Percentiles rank a stretch among this genome's conserved stretches.
These are phyloP conservation scores for Cyathus striatus DNA, from an alignment of 768 basidiomycete species.

Conservation along the genomic window DNA sequence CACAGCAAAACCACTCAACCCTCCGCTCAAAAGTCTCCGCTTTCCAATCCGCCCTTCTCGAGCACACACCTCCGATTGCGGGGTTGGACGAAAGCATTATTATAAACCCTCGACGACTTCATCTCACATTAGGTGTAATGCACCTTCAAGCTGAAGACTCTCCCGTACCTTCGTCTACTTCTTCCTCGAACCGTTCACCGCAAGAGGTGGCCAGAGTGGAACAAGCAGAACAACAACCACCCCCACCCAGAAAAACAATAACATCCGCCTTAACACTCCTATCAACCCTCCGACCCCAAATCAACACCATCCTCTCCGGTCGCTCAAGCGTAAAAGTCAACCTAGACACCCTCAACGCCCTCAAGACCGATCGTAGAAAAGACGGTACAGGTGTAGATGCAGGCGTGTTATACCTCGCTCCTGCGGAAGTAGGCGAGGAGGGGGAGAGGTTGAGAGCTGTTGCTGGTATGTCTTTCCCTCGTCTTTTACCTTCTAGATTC, in stretches of 20 bases:
- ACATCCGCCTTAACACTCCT: slow-evolving; percentile 38
- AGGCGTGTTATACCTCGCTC: slow-evolving; percentile 55
- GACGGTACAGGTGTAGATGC: slow-evolving; percentile 27
- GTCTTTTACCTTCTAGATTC: not conserved
- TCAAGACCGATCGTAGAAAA: slow-evolving; percentile 21
- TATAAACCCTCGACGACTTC: slow-evolving; percentile 53
- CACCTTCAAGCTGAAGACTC: slow-evolving; percentile 33
- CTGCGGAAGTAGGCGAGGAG: slow-evolving; percentile 26
- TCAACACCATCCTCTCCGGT: slow-evolving; percentile 33
- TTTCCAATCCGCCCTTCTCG: slow-evolving; percentile 40
- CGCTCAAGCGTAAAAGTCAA: slow-evolving; percentile 20
- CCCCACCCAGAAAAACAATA: slow-evolving; percentile 21
- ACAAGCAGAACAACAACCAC: not conserved
- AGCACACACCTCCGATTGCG: slow-evolving; percentile 22
- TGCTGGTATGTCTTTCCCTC: slow-evolving; percentile 21
- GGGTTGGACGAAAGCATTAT: slow-evolving; percentile 62
- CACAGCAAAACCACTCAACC: slow-evolving; percentile 26
- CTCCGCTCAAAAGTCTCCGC: slow-evolving; percentile 29
- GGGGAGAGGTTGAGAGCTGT: slow-evolving; percentile 18
- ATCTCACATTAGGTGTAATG: slow-evolving; percentile 77
- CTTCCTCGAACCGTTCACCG: not conserved
- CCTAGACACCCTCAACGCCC: slow-evolving; percentile 45
- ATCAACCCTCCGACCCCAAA: slow-evolving; percentile 29
- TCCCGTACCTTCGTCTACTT: not conserved
- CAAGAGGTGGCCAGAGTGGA: not conserved